Conservation (phyloP, 345 rosid species). For the Linum trigynum region DNA sequence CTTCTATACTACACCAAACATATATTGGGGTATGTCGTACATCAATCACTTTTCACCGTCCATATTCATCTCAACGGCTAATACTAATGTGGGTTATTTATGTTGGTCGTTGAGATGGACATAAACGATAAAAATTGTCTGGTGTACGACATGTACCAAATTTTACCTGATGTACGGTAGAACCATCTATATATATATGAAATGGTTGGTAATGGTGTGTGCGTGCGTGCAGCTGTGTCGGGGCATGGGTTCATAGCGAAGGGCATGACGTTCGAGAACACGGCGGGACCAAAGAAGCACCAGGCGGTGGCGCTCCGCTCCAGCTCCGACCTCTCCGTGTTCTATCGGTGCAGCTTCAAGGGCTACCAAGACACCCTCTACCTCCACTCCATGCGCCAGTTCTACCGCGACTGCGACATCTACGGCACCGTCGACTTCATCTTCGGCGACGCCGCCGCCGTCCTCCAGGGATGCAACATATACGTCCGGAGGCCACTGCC, state of each 20-base stretch:
- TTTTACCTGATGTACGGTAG: no score
- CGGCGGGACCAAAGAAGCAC: constrained; percentile 73
- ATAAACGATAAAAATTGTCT: no score
- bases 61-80: no score
- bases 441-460: constrained; percentile 58
- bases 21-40: no score
- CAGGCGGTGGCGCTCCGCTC: constrained; percentile 90
- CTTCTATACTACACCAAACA: no score
- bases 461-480: constrained; percentile 59
- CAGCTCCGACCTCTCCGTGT: constrained; percentile 67
- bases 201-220: not conserved
- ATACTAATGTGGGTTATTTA: no score
- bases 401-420: constrained; percentile 66
- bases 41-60: no score
- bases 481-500: constrained; percentile 43
- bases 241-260: constrained; percentile 67
- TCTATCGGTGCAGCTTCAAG: constrained; percentile 68
- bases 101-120: no score
- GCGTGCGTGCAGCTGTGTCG: constrained; percentile 36
- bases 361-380: constrained; percentile 92
- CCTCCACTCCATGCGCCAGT: constrained; percentile 67
- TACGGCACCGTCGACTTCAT: constrained; percentile 76
- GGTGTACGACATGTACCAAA: no score
- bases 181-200: no score
- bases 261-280: constrained; percentile 73